Percentiles rank a stretch among this genome's conserved stretches.
These are phyloP conservation scores for Heterobasidion annosum DNA, from an alignment of 1,284 basidiomycete species.

Conservation along the genomic window DNA sequence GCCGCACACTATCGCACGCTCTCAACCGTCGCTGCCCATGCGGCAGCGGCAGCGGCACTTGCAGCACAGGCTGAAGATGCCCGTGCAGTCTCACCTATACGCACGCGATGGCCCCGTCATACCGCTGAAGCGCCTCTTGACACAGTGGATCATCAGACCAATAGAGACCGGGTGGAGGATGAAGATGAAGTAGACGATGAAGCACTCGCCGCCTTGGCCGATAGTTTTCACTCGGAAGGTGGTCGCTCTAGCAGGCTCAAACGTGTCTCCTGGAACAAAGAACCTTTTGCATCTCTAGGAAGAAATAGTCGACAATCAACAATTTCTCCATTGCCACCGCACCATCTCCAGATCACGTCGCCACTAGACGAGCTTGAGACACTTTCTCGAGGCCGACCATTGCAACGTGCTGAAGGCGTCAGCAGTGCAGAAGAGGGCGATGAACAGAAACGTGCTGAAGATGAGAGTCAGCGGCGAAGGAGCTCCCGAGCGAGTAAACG, in stretches of 20 bases:
- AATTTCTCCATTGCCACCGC: constrained; percentile 15
- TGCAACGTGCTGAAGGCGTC: constrained; percentile 22
- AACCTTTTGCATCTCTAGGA: constrained; percentile 33
- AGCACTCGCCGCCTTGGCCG: constrained; percentile 43
- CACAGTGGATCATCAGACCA: constrained; percentile 8
- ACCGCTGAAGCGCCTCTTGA: constrained; percentile 13
- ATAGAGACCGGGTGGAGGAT: constrained; percentile 23
- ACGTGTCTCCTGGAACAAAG: constrained; percentile 59
- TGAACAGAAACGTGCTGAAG: constrained; percentile 16
- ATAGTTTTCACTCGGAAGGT: constrained; percentile 67
- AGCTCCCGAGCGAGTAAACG: constrained; percentile 54
- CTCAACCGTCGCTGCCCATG: constrained; percentile 56
- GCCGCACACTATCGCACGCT: constrained; percentile 58
- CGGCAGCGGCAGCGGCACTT: constrained; percentile 57
- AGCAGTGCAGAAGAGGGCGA: constrained; percentile 12
- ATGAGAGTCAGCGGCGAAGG: constrained; percentile 15
- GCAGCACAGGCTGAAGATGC: constrained; percentile 47
- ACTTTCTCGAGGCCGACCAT: constrained; percentile 33
- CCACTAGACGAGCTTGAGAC: constrained; percentile 16
- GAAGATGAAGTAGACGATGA: constrained; percentile 45
- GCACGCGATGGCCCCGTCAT: constrained; percentile 17
- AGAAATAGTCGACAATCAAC: constrained; percentile 19
- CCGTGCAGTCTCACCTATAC: constrained; percentile 3
- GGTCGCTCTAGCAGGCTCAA: constrained; percentile 36
- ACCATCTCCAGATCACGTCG: constrained; percentile 22